These are phyloP conservation scores for Imleria badia DNA, from an alignment of 768 basidiomycete species.

Conservation along the genomic window DNA sequence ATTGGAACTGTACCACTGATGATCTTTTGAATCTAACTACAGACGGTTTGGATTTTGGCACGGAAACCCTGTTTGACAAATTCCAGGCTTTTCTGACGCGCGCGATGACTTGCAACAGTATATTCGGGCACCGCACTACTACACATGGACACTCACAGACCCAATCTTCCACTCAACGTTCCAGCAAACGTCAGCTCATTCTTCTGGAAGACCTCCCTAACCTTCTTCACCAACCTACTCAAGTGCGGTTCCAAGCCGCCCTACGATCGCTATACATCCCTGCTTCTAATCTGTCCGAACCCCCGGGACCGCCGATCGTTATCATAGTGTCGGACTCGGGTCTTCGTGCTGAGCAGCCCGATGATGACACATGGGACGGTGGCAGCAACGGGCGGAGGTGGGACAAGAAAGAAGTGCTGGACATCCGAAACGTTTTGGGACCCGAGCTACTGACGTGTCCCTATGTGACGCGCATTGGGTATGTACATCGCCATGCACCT, in stretches of 20 bases:
- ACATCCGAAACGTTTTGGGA: constrained; percentile 71
- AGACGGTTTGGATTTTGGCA: constrained; percentile 14
- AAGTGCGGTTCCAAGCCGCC: constrained; percentile 68
- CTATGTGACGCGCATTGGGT: constrained; percentile 82
- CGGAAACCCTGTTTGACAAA: constrained; percentile 52
- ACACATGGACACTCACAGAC: constrained; percentile 6
- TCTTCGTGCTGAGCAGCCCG: constrained; percentile 60
- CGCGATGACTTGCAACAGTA: constrained; percentile 56
- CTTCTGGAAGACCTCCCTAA: constrained; percentile 93
- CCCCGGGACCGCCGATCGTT: constrained; percentile 59
- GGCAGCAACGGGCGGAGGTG: constrained; percentile 42
- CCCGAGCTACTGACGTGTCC: constrained; percentile 66
- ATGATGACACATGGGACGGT: constrained; percentile 50
- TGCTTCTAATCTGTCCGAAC: constrained; percentile 19
- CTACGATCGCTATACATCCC: constrained; percentile 52
- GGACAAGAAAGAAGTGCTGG: constrained; percentile 54
- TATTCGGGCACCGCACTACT: constrained; percentile 38
- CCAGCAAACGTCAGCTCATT: constrained; percentile 54
- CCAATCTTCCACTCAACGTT: neutral
- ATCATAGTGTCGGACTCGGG: constrained; percentile 85
- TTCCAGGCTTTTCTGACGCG: constrained; percentile 75
- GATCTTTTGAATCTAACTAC: neutral
- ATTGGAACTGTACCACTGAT: neutral
- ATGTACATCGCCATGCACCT: constrained; percentile 23
- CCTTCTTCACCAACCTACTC: constrained; percentile 70